Evolutionary conservation across 1,139 yeast genomes (phyloP).

Genomic region (Pichia sp.): DNA sequence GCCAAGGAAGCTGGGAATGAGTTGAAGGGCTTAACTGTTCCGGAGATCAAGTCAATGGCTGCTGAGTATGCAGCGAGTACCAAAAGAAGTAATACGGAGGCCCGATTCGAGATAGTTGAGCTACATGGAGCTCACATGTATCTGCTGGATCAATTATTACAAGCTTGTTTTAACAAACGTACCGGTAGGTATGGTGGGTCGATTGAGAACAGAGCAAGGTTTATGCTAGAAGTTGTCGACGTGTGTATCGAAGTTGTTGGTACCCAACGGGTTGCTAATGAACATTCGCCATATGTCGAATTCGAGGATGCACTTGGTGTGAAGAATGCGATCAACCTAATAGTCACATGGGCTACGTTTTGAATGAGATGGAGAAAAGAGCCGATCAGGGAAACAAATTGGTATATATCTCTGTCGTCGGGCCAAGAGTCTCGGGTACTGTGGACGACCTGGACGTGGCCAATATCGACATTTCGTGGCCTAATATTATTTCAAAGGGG

Average conservation of each 20-base stretch:
- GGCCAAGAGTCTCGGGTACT: constrained; percentile 35
- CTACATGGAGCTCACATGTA: constrained; percentile 56
- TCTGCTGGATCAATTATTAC: constrained; percentile 40
- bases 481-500: constrained; percentile 18
- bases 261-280: constrained; percentile 44
- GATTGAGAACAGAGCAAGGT: constrained; percentile 39
- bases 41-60: constrained; percentile 37
- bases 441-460: constrained; percentile 12
- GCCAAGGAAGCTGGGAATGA: constrained; percentile 36
- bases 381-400: constrained; percentile 39
- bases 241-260: constrained; percentile 34
- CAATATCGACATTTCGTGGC: constrained; percentile 15
- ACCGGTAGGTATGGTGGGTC: constrained; percentile 54
- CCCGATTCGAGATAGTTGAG: constrained; percentile 50
- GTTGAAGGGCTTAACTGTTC: constrained; percentile 37
- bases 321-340: constrained; percentile 38
- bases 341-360: constrained; percentile 37
- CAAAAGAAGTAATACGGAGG: constrained; percentile 41
- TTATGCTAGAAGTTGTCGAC: constrained; percentile 39
- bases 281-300: constrained; percentile 58
- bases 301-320: constrained; percentile 39
- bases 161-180: constrained; percentile 40
- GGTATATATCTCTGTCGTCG: constrained; percentile 42
- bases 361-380: constrained; percentile 40
- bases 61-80: constrained; percentile 44